Base-by-base conservation (phyloP, 106 monocot species). In the Narthecium ossifragum region DNA sequence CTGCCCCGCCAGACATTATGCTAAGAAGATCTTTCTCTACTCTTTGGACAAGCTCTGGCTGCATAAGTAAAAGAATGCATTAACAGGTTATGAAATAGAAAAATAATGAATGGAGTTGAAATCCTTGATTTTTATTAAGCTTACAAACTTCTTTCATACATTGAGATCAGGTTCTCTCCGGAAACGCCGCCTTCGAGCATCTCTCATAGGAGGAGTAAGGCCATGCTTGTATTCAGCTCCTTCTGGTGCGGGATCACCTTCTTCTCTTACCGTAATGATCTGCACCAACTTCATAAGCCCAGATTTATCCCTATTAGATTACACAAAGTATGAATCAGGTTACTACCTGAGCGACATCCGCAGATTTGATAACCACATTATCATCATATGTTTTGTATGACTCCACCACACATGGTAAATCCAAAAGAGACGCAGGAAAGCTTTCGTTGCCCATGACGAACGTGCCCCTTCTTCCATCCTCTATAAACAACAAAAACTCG, bases 371-470 rank as follows among this genome's bases (percentile, higher is more conserved):
- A 10, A 86, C 66, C n/a, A 83, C 79, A 28, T 73, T 80, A 59
- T 96, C 90, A 51, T 96, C 90, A 45, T 96, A 96, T 20, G 90
- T 96, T 73, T 96, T 96, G 71, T 86, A 90, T 12, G 94, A 96
- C 60, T 96, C 90, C 66, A 96, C 67, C 2, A 86, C 32, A 51
- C 75, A 65, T 5, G 90, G 94, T 39, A 96, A 83, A 81, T 96
- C 94, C 75, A 96, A 66, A 45, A 90, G 94, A 5, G 86, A 80
- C 6, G 80, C 94, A 40, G 90, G 80, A 64, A 86, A 86, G 22
- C 39, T 72, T 14, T 96, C 90, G 62, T 86, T 53, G 32, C 94
- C 94, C 29, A 96, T 76, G 56, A 46, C 23, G 61, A 96, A 96
- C 10, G 90, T 73, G 17, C 90, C 90, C 47, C 7, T 86, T 65